Base-by-base conservation (phyloP, 2,329 filamentous ascomycete genomes). In the Ceratocystis huliohia region DNA sequence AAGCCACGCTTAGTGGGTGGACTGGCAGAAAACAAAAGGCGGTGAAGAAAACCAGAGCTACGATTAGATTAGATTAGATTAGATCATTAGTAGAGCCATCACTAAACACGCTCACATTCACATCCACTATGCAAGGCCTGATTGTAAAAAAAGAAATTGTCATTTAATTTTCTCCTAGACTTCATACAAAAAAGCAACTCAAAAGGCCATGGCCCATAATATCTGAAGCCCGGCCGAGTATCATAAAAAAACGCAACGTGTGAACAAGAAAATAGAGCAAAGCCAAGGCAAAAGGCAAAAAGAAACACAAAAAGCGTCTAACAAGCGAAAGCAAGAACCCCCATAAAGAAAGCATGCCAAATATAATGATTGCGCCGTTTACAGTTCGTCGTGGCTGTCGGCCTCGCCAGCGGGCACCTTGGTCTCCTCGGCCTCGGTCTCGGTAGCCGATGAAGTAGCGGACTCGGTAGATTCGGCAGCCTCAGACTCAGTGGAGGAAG, bases 361-460 rank as follows among this genome's bases (percentile, higher is more conserved):
- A 41, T 41, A 41, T 41, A 41, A 15, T 4, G 5, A 17, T 37
- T 61, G 62, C 66, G 67, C 67, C 70, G 69, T 81, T 80, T 89
- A 93, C 81, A 93, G 81, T 81, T 93, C 89, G 74, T 93, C 89
- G 73, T 91, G 88, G 45, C 70, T 74, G 56, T 15, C 56, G 57
- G 78, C 78, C 72, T 81, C 76, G 74, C 64, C 65, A n/a, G 25
- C 45, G 15, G 46, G 20, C 5, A 25, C 61, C 61, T 63, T 63
- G 33, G 81, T 77, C 70, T 75, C 78, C 74, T 81, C 75, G 74
- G 65, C 66, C 61, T 48, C 63, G 71, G 74, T 74, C 63, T 73
- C 74, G 28, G 56, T 33, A 57, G 78, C 78, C 72, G 81, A 76
- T 75, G 66, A 61, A 20, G 22, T 45, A n/a, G 44, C 45, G 13